Evolutionary conservation across 257 asterid species (phyloP).

Genomic region (Cruciata laevipes): DNA sequence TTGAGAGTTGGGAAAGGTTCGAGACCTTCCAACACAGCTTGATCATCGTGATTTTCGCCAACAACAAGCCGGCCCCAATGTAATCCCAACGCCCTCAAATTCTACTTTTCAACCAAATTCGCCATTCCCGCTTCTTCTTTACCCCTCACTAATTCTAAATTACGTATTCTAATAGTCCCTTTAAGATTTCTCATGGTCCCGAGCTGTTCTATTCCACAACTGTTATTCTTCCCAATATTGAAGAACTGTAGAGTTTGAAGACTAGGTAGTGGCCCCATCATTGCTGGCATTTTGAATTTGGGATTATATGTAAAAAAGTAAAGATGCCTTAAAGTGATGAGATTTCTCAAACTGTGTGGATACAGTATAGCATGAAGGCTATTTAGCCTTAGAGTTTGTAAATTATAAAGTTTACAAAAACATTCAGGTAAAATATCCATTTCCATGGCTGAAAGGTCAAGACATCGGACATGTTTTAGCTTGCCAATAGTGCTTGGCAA

Average conservation of each 20-base stretch:
- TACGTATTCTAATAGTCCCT: neutral
- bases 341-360: neutral
- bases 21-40: neutral
- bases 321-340: conserved; percentile 29
- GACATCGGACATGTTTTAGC: conserved; percentile 17
- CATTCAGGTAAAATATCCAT: conserved; percentile 8
- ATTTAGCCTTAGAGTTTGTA: conserved; percentile 17
- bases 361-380: no score
- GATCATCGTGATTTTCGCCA: neutral
- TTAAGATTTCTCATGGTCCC: conserved; percentile 4
- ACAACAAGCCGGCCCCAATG: neutral
- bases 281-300: conserved; percentile 6
- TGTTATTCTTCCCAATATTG: conserved; percentile 12
- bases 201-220: conserved; percentile 21
- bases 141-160: conserved; percentile 15
- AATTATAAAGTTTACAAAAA: conserved; percentile 19
- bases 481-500: conserved; percentile 8
- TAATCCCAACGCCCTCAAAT: neutral
- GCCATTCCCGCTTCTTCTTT: conserved; percentile 18
- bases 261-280: conserved; percentile 21
- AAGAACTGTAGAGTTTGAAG: conserved; percentile 17
- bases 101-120: conserved; percentile 4
- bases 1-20: neutral
- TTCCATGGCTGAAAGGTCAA: accelerated
- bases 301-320: neutral